Base-by-base conservation (phyloP, 768 basidiomycete genomes). In the Lactarius hatsudake region DNA sequence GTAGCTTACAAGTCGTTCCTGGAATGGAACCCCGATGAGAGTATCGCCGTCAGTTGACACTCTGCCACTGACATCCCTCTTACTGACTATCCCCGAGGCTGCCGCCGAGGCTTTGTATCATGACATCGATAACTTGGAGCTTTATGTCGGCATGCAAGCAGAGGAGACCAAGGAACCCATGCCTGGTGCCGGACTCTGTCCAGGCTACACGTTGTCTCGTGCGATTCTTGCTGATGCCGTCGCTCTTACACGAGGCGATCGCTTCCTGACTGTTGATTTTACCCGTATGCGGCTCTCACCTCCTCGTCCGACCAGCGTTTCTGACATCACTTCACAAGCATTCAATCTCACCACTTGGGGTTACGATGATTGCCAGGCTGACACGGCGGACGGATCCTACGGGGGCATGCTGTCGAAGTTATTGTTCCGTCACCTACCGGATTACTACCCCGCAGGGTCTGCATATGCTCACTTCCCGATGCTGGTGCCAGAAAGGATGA, bases 171-270 rank as follows among this genome's bases (percentile, higher is more conserved):
- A 93, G 73, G 68, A 71, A 2, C 83, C 86, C 7, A 80, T 81
- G 28, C 82, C 85, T 1, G 93, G 91, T 8, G 87, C 89, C 7
- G 92, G 91, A 13, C 74, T 93, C 5, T 93, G 91, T 74, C 91
- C 91, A 5, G 90, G 91, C 32, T 93, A 87, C 78, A 93, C 93
- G 5, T 88, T 91, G 69, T 91, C 91, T 8, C 82, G 93, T 54
- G 89, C 91, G n/a, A 94, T 95, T 69, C 80, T 95, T 17, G 81
- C 87, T 13, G 91, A 93, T 73, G 91, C 91, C 2, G 87, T 93
- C 42, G 86, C 82, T 68, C 79, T 94, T 65, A 85, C 84, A 36
- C 85, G 92, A 38, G 91, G 93, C 8, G 93, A 94, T 74, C 84
- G 89, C 6, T 93, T 90, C 78, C 76, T 91, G 69, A 93, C 92